Evolutionary conservation across 257 asterid genomes (phyloP).

Genomic region (Solanum tarapatanum): DNA sequence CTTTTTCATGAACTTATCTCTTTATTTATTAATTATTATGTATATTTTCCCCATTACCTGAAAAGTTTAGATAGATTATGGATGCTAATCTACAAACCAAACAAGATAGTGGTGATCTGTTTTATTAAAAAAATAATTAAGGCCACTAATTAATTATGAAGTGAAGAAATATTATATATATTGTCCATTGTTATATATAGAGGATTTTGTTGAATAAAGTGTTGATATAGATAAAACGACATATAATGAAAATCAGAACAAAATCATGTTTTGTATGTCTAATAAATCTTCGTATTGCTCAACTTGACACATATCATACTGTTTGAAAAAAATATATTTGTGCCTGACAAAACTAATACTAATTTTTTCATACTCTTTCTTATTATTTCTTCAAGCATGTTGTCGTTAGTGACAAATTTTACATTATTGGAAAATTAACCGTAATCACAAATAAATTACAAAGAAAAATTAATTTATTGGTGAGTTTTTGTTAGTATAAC

Average conservation of each 20-base stretch:
- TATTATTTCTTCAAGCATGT: background rate
- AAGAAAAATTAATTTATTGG: background rate
- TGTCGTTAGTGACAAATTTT: background rate
- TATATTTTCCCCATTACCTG: background rate
- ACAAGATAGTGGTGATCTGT: background rate
- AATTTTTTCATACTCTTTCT: background rate
- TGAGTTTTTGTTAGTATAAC: background rate
- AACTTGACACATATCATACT: background rate
- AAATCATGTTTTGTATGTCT: background rate
- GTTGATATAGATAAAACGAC: background rate
- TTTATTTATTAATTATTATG: background rate
- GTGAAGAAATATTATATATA: background rate
- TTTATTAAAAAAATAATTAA: background rate
- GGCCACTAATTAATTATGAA: background rate
- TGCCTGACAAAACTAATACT: background rate
- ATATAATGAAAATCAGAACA: background rate
- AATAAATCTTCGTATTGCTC: background rate
- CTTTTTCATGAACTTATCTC: background rate
- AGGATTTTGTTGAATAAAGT: background rate
- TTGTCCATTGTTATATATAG: background rate
- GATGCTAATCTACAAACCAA: background rate
- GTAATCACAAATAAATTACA: background rate
- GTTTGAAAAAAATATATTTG: background rate
- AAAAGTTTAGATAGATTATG: background rate
- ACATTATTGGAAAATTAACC: background rate